Evolutionary conservation across 2,329 filamentous ascomycete genomes (phyloP), one percentile per base, ranked within the genome.

Genomic region (Dactylellina cionopaga): DNA sequence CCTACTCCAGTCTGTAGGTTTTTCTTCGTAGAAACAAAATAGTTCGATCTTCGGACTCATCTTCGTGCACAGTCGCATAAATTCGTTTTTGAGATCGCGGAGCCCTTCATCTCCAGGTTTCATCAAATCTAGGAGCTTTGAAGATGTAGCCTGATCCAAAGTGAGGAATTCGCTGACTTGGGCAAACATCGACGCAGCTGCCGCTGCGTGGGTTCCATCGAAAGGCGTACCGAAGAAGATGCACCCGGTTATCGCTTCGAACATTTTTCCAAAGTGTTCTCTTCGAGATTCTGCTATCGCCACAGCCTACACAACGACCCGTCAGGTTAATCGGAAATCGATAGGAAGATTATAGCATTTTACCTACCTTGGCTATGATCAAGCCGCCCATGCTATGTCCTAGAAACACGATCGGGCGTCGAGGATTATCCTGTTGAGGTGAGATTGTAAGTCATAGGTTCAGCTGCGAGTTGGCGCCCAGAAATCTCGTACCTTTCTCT

Each of bases 361-460:
- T 11, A 17, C 39, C 27, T 43, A 64, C 82, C 74, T 83, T 83
- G 9, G 82, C 81, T 29, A 83, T 78, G 0, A 83, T 81, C 4
- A 83, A 76, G 5, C 82, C 82, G 6, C 82, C 82, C 82, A 83
- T 83, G 17, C 80, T 81, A 35, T 83, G 82, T 0, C 80, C 81
- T 11, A 83, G 80, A 33, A 83, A 81, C 0, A 82, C 79, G 7
- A 83, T 81, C 0, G 82, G 82, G 1, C 81, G 78, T 25, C 78
- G 59, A 68, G 76, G 77, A 31, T 74, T 76, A 27, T 77, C 76
- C 77, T 80, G 41, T 0, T 24, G 3, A 9, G 11, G 19, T 68
- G 22, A 51, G 25, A 2, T 15, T 29, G n/a, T 6, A 2, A 11
- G 4, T 2, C 7, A 27, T 19, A 5, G 17, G 24, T 22, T 19